These are phyloP conservation scores for Hymenoscyphus scutula DNA, from an alignment of 2,329 filamentous ascomycete genomes.

Conservation along the genomic window DNA sequence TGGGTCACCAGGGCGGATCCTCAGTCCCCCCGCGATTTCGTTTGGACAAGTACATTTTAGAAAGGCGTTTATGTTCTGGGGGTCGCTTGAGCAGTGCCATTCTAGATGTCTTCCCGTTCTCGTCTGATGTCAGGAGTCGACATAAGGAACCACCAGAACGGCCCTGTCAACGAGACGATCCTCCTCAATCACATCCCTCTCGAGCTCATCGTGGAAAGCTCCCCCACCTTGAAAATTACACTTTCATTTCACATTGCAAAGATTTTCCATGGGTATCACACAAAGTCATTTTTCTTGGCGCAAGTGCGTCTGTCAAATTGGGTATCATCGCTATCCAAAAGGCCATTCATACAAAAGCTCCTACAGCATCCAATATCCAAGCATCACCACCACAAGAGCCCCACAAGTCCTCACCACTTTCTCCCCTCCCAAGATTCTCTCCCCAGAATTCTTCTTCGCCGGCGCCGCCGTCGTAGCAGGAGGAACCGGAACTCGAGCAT, in stretches of 20 bases:
- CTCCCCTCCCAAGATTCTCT: neutral
- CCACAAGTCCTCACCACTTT: neutral
- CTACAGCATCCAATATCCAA: neutral
- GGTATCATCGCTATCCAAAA: neutral
- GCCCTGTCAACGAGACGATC: too few species aligned
- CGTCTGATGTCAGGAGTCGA: too few species aligned
- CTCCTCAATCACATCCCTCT: too few species aligned
- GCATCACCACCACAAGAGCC: neutral
- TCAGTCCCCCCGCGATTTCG: too few species aligned
- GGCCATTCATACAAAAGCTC: neutral
- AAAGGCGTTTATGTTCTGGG: too few species aligned
- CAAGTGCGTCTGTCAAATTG: neutral
- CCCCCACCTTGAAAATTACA: neutral
- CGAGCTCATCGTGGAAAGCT: too few species aligned
- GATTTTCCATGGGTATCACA: neutral
- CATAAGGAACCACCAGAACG: too few species aligned
- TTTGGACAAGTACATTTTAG: too few species aligned
- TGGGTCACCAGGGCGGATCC: too few species aligned
- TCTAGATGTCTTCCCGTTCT: too few species aligned
- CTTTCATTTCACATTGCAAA: neutral
- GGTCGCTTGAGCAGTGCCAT: too few species aligned
- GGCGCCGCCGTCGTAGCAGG: neutral
- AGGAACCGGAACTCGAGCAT: neutral
- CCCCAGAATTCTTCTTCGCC: neutral
- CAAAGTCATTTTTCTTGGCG: neutral